Evolutionary conservation across 2,329 filamentous ascomycete genomes (phyloP), one percentile per base, ranked within the genome.

Genomic region (Aspergillus piperis): DNA sequence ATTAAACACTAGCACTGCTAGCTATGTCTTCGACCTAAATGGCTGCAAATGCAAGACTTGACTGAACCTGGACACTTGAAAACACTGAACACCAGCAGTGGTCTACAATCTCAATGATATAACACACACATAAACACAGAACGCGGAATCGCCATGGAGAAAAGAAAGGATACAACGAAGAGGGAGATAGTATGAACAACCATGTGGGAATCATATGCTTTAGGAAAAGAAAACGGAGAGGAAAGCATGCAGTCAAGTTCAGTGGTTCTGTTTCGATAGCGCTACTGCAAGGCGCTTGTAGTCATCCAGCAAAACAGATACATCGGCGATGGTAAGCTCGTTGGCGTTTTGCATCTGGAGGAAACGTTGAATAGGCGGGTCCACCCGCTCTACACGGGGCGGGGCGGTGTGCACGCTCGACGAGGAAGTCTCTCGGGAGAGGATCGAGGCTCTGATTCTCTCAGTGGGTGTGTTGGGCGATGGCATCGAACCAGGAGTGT

Each of bases 301-400:
- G 73, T 94, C 90, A 58, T 86, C 82, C 21, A 94, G 76, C 52
- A 94, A 77, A 58, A 90, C 85, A 23, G 89, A 77, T 17, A 94
- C 87, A 68, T 94, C 91, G n/a, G 86, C 85, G 25, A 94, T 79
- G 58, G 83, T 87, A 27, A 94, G 79, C 50, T 94, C 90, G 0
- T 84, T 84, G 0, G 88, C 87, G 70, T 88, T 88, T 68, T 89
- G 82, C 58, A 89, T 74, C 67, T 91, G 88, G 79, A 93, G 83
- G 73, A 93, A 93, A 54, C 87, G 85, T 73, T 87, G 85, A 64
- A 88, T 87, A 0, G 90, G 90, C 25, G 89, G 89, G 6, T 84
- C 71, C 11, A 71, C 59, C 32, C 69, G 89, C 6, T 84, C 71
- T 13, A 71, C 59, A 27, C 69, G 72, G 7, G 63, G 54, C 3